These are phyloP conservation scores for Gremmenia infestans DNA, from an alignment of 2,329 filamentous ascomycete species.

Conservation along the genomic window DNA sequence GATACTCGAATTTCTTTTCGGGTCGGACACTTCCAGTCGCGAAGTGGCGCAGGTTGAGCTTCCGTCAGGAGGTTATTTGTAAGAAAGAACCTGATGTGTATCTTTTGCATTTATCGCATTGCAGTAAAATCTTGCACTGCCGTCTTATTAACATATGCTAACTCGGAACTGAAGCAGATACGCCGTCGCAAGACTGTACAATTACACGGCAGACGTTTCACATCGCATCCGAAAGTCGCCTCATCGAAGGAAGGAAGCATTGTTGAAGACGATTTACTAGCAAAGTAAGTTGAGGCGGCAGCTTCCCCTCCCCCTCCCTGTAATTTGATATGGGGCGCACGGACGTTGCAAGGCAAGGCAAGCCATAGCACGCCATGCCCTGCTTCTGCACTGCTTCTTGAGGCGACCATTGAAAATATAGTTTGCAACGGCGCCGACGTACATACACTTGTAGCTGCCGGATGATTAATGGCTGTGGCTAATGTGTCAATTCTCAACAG, in stretches of 20 bases:
- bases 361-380: constrained; percentile 8
- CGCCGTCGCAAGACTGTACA: constrained; percentile 10
- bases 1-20: constrained; percentile 15
- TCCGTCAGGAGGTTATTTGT: constrained; percentile 1
- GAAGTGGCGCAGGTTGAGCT: neutral
- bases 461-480: constrained; percentile 17
- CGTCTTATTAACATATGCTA: constrained; percentile 15
- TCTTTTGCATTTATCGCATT: constrained; percentile 19
- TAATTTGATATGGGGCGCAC: constrained; percentile 18
- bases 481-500: constrained; percentile 15
- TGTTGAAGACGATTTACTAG: constrained; percentile 8
- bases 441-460: constrained; percentile 2
- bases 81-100: constrained; percentile 12
- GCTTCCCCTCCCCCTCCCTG: constrained; percentile 15
- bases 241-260: constrained; percentile 6
- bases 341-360: constrained; percentile 20
- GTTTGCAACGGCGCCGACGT: constrained; percentile 13
- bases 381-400: constrained; percentile 15
- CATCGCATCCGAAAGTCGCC: constrained; percentile 9
- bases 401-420: constrained; percentile 5
- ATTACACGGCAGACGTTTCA: constrained; percentile 22
- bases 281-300: constrained; percentile 22
- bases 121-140: constrained; percentile 6
- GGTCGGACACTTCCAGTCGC: constrained; percentile 4
- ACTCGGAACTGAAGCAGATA: constrained; percentile 17